A percentile compares a stretch with the other conserved stretches of the same genome.
phyloP scores from a whole-genome alignment of 257 asterid genomes.

The Paulownia fortunei region DNA sequence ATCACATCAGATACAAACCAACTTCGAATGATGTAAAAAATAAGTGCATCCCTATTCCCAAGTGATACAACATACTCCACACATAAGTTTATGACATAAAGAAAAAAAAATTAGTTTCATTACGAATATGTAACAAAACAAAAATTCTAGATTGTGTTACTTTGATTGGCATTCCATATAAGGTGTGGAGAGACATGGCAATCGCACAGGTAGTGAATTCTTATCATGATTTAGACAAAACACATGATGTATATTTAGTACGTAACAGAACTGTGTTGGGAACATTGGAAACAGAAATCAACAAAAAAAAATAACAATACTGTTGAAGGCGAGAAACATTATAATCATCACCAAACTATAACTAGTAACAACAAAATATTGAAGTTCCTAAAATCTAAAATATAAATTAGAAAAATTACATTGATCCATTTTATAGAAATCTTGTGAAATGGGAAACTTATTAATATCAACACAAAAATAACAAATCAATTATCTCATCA shows the following conservation, averaged over 20 bases:
- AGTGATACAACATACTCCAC: background rate
- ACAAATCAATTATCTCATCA: slow-evolving; percentile 10
- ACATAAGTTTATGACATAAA: background rate
- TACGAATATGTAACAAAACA: no score
- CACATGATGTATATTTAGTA: background rate
- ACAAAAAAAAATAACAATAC: no score
- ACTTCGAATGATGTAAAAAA: background rate
- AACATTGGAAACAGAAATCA: background rate
- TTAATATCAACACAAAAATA: slow-evolving; percentile 10
- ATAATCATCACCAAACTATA: no score
- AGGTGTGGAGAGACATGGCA: background rate
- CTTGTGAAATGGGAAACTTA: no score
- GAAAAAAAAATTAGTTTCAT: background rate
- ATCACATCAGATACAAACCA: slow-evolving; percentile 27
- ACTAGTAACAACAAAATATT: background rate
- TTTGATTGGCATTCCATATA: no score
- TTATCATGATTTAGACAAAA: background rate
- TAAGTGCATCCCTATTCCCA: background rate
- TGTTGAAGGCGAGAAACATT: no score
- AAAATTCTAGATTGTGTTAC: no score
- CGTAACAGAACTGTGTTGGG: background rate
- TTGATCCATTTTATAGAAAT: no score
- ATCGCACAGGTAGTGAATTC: background rate
- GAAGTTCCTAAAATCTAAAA: background rate
- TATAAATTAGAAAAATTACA: no score